These are phyloP conservation scores for Candida ovalis DNA, from an alignment of 805 yeast species.

Conservation along the genomic window DNA sequence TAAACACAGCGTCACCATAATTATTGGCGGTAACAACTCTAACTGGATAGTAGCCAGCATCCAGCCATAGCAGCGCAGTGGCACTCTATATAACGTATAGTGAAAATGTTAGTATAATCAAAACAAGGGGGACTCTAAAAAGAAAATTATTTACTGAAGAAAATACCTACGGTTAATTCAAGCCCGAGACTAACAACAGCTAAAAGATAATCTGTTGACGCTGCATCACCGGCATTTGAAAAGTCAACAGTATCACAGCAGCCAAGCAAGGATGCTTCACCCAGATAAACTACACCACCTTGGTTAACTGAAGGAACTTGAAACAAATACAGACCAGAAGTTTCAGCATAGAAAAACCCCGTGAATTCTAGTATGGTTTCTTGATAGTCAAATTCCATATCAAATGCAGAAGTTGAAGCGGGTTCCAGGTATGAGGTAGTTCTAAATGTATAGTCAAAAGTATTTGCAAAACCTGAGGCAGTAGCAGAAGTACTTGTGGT, in stretches of 20 bases:
- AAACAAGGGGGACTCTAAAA: background rate
- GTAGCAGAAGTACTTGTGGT: background rate
- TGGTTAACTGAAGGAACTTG: background rate
- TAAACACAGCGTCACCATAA: slow-evolving; percentile 13
- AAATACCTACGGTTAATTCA: slow-evolving; percentile 1
- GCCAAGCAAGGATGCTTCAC: slow-evolving; percentile 1
- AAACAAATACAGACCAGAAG: slow-evolving; percentile 5
- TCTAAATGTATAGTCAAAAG: background rate
- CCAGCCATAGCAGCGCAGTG: background rate
- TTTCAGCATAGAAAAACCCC: slow-evolving; percentile 7
- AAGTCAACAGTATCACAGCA: slow-evolving; percentile 4
- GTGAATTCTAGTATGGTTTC: slow-evolving; percentile 6
- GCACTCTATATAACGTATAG: background rate
- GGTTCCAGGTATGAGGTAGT: background rate
- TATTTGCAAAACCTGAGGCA: background rate
- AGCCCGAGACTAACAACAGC: background rate
- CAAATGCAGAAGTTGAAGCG: background rate
- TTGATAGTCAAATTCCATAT: slow-evolving; percentile 1
- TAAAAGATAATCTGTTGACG: background rate
- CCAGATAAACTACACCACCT: slow-evolving; percentile 4
- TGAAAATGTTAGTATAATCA: background rate
- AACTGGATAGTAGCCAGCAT: slow-evolving; percentile 29
- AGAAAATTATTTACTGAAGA: background rate
- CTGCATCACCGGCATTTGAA: background rate
- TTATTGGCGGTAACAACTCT: slow-evolving; percentile 24